Evolutionary conservation across 306 rosid genomes (phyloP), one percentile per base, ranked within the genome.

Genomic region (Castanospermum australe): DNA sequence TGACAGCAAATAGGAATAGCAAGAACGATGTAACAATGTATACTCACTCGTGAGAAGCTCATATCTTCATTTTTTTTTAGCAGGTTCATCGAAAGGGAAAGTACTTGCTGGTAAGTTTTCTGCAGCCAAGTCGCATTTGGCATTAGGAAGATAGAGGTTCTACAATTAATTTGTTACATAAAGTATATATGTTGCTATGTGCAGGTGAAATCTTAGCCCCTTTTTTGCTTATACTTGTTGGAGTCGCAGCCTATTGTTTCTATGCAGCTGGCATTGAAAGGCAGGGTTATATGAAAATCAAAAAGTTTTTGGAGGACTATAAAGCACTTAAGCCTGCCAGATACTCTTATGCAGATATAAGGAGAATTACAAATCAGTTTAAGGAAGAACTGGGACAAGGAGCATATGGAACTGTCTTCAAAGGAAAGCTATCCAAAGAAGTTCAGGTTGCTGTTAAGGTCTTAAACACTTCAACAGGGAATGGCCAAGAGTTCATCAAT

Each of bases 401-500:
- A 30, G 78, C 84, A 6, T 68, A 45, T 67, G 85, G 81, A 30
- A 44, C 39, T 36, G 69, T 81, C n/a, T 81, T 45, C 67, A 66
- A 65, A 72, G 85, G 88, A 64, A 72, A 48, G 36, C 50, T 81
- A 20, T 76, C 75, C 0, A 59, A 72, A 52, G 78, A 85, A 38
- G 25, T 77, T 39, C 14, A 25, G 6, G 81, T 85, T 2, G 88
- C 75, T 8, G 78, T 81, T 1, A 85, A 81, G 74, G 41, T 80
- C 44, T 76, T 84, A 8, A 81, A 67, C 42, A 44, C 33, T 14
- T 25, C 81, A 50, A 73, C 61, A 0, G 63, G 59, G 17, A 78
- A 86, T 22, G 85, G 83, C 0, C 85, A 81, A 62, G 86, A 83
- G 77, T 81, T 86, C 50, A 83, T 86, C 52, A 86, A 83, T 54